These are phyloP conservation scores for Penicillium verhagenii DNA, from an alignment of 495 filamentous ascomycete genomes.

Conservation along the genomic window DNA sequence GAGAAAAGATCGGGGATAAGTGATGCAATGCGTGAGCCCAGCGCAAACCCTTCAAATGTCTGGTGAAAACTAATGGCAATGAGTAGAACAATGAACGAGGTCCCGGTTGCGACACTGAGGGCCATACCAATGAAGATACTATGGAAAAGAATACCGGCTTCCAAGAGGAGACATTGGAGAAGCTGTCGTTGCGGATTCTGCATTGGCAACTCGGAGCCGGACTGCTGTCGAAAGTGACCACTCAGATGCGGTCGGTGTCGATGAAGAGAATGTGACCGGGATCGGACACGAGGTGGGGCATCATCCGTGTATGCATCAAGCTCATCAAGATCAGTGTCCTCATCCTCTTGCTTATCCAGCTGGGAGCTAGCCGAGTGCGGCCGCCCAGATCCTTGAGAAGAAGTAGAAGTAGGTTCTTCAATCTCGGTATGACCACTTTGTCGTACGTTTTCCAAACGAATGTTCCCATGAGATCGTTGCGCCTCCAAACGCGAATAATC, in stretches of 20 bases:
- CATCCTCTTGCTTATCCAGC: constrained; percentile 22
- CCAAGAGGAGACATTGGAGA: constrained; percentile 75
- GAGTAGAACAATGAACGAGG: constrained; percentile 75
- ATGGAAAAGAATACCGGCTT: constrained; percentile 85
- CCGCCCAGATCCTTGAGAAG: constrained; percentile 13
- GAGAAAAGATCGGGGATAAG: constrained; percentile 56
- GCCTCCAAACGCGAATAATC: constrained; percentile 27
- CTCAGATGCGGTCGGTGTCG: constrained; percentile 13
- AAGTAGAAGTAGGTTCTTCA: constrained; percentile 8
- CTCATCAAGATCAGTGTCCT: constrained; percentile 30
- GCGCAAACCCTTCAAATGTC: constrained; percentile 76
- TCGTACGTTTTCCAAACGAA: constrained; percentile 25
- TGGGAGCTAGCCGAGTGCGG: constrained; percentile 2
- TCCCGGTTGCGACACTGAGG: constrained; percentile 75
- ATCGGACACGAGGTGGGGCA: constrained; percentile 15
- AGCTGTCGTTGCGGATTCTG: constrained; percentile 58
- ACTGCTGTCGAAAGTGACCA: constrained; percentile 11
- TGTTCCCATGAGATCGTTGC: constrained; percentile 17
- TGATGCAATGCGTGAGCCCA: constrained; percentile 69
- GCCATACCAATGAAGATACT: constrained; percentile 90
- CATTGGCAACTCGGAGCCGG: constrained; percentile 22
- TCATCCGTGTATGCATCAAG: constrained; percentile 30
- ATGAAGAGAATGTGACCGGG: constrained; percentile 5
- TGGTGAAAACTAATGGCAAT: constrained; percentile 84
- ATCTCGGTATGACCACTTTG: constrained; percentile 8